Evolutionary conservation across 208 protist genomes (phyloP), one percentile per base, ranked within the genome.

Genomic region (Acanthamoeba culbertsoni): DNA sequence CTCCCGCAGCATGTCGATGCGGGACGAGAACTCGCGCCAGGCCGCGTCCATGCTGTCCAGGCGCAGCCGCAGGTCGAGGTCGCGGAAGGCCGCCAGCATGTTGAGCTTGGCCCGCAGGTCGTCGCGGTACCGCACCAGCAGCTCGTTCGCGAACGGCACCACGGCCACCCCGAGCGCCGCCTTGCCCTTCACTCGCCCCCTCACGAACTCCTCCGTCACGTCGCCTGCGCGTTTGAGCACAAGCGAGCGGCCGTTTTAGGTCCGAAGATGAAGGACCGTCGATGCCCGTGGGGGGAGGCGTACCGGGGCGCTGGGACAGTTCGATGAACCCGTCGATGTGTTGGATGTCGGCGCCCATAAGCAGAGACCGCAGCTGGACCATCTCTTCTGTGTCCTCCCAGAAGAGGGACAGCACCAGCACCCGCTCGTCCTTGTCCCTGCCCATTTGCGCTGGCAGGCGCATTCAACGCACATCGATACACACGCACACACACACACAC

Each of bases 21-120:
- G 10, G 7, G 28, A 7, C 6, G 51, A 42, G 51, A 90, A 90
- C 20, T 35, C 18, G 20, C 55, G 82, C n/a, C 65, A 68, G 26
- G 53, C 82, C 42, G 59, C 14, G 6, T 65, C 82, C 55, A 90
- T 68, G 55, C 14, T 45, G 37, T 90, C 82, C 55, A 48, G 16
- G 31, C 42, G 59, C 51, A 90, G 20, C n/a, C 43, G 23, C n/a
- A 90, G 45, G 37, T 90, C 82, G 37, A 90, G 82, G 35, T 90
- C 14, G 37, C 82, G 46, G 55, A 90, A 90, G 33, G 82, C 26
- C 16, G 82, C 46, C 42, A 90, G n/a, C 31, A 90, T 5, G 51
- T 90, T 90, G 35, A 90, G 18, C 42, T 46, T 37, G 82, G 46
- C 53, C 14, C 82, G 82, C n/a, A 28, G 48, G 5, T 0, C 0